Evolutionary conservation across 2,329 filamentous ascomycete genomes (phyloP).

Genomic region (Alternaria panax): DNA sequence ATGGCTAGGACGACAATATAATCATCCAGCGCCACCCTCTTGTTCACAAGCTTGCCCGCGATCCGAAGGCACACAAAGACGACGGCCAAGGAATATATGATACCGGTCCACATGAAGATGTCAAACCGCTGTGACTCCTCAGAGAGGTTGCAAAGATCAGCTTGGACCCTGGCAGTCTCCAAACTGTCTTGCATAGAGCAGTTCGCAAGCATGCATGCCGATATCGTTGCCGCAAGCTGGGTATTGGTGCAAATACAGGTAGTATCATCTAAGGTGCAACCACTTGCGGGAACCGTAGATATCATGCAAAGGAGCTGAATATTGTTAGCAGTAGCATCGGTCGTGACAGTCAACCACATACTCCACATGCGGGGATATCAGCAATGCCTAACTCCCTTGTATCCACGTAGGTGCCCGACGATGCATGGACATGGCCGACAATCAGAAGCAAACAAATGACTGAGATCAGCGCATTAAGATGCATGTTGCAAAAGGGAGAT

Average conservation of each 20-base stretch:
- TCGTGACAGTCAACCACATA: constrained; percentile 5
- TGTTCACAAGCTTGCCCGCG: constrained; percentile 22
- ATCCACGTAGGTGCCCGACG: not conserved
- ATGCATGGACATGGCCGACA: not conserved
- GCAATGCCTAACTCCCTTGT: constrained; percentile 17
- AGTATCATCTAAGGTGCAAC: constrained; percentile 25
- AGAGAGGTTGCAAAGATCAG: constrained; percentile 27
- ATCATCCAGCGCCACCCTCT: constrained; percentile 28
- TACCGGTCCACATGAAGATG: constrained; percentile 17
- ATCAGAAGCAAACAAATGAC: constrained; percentile 3
- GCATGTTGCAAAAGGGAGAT: constrained; percentile 2
- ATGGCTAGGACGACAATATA: constrained; percentile 27
- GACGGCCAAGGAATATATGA: constrained; percentile 23
- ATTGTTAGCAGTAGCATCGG: not conserved
- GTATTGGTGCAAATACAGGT: constrained; percentile 25
- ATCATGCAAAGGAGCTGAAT: constrained; percentile 29
- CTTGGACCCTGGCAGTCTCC: constrained; percentile 32
- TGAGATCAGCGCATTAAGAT: not conserved
- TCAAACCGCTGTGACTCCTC: constrained; percentile 16
- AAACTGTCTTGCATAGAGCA: constrained; percentile 31
- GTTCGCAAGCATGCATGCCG: constrained; percentile 30
- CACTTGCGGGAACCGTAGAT: constrained; percentile 15
- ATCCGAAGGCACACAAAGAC: constrained; percentile 24
- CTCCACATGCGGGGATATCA: constrained; percentile 31
- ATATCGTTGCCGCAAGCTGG: constrained; percentile 7